A percentile compares a stretch with the other conserved stretches of the same genome.
These are phyloP conservation scores for Colletotrichum musicola DNA, from an alignment of 2,329 filamentous ascomycete species.

Conservation along the genomic window DNA sequence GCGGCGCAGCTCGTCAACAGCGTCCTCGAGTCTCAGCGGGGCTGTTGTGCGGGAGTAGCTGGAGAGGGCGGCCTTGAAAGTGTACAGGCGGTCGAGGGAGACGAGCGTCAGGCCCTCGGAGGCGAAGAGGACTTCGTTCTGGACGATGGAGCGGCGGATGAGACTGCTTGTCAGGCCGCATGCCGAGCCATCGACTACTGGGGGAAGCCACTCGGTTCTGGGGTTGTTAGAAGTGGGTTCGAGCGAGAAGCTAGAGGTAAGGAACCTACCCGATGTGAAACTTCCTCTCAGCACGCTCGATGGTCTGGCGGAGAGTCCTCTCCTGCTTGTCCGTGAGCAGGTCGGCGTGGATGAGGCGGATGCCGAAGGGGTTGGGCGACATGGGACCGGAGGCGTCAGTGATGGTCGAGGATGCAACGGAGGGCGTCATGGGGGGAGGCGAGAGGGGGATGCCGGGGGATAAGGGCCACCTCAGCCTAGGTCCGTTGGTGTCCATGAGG, in stretches of 20 bases:
- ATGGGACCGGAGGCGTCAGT: conserved; percentile 48
- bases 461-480: conserved; percentile 47
- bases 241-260: conserved; percentile 23
- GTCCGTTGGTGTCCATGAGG: conserved; percentile 45
- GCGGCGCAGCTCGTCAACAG: conserved; percentile 73
- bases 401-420: conserved; percentile 56
- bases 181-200: conserved; percentile 56
- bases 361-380: conserved; percentile 57
- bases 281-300: conserved; percentile 66
- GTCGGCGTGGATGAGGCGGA: conserved; percentile 64
- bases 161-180: conserved; percentile 64
- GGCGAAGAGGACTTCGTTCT: conserved; percentile 73
- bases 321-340: conserved; percentile 61
- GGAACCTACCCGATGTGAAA: conserved; percentile 43
- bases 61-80: conserved; percentile 71
- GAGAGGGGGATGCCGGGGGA: conserved; percentile 56
- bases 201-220: conserved; percentile 58
- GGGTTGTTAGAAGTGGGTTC: conserved; percentile 2
- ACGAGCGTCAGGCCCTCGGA: conserved; percentile 70
- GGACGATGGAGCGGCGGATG: conserved; percentile 66
- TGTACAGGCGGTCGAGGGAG: conserved; percentile 73
- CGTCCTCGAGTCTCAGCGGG: conserved; percentile 65
- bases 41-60: conserved; percentile 64
- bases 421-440: conserved; percentile 61
- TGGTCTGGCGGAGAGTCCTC: conserved; percentile 59